Evolutionary conservation across 768 basidiomycete species (phyloP).

Genomic region (Boletus vinaceobasis): DNA sequence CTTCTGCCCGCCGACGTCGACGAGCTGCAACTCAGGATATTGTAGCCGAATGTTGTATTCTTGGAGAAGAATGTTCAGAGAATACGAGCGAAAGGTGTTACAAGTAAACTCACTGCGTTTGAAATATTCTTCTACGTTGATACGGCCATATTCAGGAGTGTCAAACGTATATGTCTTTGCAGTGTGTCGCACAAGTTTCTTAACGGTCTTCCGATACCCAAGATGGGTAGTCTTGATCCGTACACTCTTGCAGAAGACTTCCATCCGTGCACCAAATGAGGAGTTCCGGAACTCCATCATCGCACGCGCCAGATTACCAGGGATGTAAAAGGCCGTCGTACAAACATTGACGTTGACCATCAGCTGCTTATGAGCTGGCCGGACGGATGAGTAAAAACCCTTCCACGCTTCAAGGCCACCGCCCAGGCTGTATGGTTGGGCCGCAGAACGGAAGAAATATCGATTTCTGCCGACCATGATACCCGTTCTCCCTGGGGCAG

Average conservation of each 20-base stretch:
- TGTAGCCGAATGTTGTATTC: slow-evolving; percentile 42
- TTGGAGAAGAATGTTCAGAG: slow-evolving; percentile 17
- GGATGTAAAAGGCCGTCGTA: slow-evolving; percentile 45
- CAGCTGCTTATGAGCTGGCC: slow-evolving; percentile 40
- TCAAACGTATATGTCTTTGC: slow-evolving; percentile 41
- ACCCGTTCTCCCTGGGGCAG: slow-evolving; percentile 46
- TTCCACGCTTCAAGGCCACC: slow-evolving; percentile 60
- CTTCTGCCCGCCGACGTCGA: slow-evolving; percentile 48
- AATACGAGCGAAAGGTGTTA: background rate
- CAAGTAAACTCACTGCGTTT: slow-evolving; percentile 36
- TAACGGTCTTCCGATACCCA: slow-evolving; percentile 72
- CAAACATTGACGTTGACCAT: slow-evolving; percentile 57
- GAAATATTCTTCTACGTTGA: slow-evolving; percentile 50
- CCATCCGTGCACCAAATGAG: slow-evolving; percentile 56
- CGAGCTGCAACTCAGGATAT: slow-evolving; percentile 40
- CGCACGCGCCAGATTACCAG: slow-evolving; percentile 41
- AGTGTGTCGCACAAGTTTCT: slow-evolving; percentile 42
- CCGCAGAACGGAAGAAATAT: slow-evolving; percentile 45
- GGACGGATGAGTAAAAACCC: slow-evolving; percentile 43
- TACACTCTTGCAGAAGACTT: slow-evolving; percentile 63
- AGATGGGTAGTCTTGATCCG: slow-evolving; percentile 67
- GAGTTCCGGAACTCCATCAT: slow-evolving; percentile 42
- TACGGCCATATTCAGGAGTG: slow-evolving; percentile 37
- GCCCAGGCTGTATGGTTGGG: slow-evolving; percentile 34
- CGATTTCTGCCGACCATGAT: slow-evolving; percentile 51